phyloP scores from a whole-genome alignment of 208 protist species.

The Acanthamoeba royreba region DNA sequence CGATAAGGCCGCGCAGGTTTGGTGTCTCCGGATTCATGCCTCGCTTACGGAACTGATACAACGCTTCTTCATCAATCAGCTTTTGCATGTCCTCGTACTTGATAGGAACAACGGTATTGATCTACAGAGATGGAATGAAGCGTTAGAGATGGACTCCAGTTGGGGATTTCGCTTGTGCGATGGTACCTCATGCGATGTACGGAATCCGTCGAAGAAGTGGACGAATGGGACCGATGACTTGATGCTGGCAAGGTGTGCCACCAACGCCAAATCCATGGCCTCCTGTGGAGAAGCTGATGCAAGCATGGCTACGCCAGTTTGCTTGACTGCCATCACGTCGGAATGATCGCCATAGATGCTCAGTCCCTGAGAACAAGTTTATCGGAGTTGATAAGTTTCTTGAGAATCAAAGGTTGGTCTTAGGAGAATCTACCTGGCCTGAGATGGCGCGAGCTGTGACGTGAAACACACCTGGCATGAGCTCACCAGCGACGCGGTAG shows the following conservation, averaged over 20 bases:
- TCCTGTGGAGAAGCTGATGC: slow-evolving; percentile 75
- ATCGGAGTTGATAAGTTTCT: too few species aligned
- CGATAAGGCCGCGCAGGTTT: slow-evolving; percentile 60
- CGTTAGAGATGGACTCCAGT: too few species aligned
- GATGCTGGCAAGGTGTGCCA: slow-evolving; percentile 77
- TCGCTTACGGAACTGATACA: slow-evolving; percentile 24
- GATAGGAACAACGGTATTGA: neutral
- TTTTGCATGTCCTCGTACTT: neutral
- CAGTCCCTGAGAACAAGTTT: too few species aligned
- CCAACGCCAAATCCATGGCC: slow-evolving; percentile 71
- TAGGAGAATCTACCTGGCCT: too few species aligned
- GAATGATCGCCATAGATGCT: slow-evolving; percentile 79
- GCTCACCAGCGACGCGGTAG: slow-evolving; percentile 83
- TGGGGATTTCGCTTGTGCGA: neutral
- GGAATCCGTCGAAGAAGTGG: slow-evolving; percentile 79
- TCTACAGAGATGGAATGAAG: too few species aligned
- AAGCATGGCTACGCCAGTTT: slow-evolving; percentile 77
- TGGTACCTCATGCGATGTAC: slow-evolving; percentile 68
- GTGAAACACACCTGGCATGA: slow-evolving; percentile 78
- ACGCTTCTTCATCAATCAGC: neutral
- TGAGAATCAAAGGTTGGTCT: too few species aligned
- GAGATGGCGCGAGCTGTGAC: slow-evolving; percentile 74
- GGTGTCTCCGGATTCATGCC: slow-evolving; percentile 74
- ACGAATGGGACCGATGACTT: slow-evolving; percentile 68
- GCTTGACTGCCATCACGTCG: slow-evolving; percentile 75